These are phyloP conservation scores for Fraxinus anomala DNA, from an alignment of 257 asterid genomes.

Conservation along the genomic window DNA sequence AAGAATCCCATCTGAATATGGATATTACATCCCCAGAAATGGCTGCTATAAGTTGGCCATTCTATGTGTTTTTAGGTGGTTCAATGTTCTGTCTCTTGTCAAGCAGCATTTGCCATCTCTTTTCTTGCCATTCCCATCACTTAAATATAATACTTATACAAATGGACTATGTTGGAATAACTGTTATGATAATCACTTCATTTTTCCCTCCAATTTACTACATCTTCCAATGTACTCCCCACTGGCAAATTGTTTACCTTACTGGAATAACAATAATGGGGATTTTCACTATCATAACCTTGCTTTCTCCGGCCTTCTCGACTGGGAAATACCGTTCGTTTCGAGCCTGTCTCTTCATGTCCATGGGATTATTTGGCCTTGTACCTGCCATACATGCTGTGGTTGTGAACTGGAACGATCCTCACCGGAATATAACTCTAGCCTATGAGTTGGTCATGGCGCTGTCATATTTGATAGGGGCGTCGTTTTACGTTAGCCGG, in stretches of 20 bases:
- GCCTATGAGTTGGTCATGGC: slow-evolving; percentile 81
- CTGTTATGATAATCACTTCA: slow-evolving; percentile 95
- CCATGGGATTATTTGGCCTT: slow-evolving; percentile 87
- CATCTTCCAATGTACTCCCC: slow-evolving; percentile 83
- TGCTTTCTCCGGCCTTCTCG: slow-evolving; percentile 71
- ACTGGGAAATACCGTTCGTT: slow-evolving; percentile 58
- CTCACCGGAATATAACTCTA: slow-evolving; percentile 57
- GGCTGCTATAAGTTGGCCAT: slow-evolving; percentile 73
- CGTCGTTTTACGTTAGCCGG: slow-evolving; percentile 64
- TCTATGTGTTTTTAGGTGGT: slow-evolving; percentile 71
- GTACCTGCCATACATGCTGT: slow-evolving; percentile 76
- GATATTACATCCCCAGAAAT: slow-evolving; percentile 37
- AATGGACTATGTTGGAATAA: slow-evolving; percentile 81
- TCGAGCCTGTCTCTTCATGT: slow-evolving; percentile 69
- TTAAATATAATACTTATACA: slow-evolving; percentile 60
- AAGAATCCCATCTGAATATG: slow-evolving; percentile 38
- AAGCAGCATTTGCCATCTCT: slow-evolving; percentile 86
- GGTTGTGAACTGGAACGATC: slow-evolving; percentile 67
- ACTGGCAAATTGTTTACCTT: slow-evolving; percentile 78
- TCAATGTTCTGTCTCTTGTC: slow-evolving; percentile 92
- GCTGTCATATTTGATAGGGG: slow-evolving; percentile 62
- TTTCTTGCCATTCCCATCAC: slow-evolving; percentile 74
- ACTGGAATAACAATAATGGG: slow-evolving; percentile 73
- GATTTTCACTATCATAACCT: slow-evolving; percentile 53
- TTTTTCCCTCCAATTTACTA: slow-evolving; percentile 95